These are phyloP conservation scores for Fusarium palustre DNA, from an alignment of 2,329 filamentous ascomycete genomes.

Conservation along the genomic window DNA sequence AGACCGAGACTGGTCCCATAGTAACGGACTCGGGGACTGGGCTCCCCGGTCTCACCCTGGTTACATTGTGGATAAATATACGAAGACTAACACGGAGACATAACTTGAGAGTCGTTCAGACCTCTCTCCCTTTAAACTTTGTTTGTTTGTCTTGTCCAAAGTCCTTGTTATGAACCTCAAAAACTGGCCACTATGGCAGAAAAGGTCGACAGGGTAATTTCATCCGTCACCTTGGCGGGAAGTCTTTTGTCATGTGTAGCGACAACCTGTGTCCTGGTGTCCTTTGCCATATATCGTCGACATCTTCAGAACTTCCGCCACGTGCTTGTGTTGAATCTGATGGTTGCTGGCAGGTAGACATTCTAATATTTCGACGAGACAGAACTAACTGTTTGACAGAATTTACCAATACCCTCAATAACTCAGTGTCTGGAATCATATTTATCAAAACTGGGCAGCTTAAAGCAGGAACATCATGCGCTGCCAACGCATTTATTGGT, in stretches of 20 bases:
- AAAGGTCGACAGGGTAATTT: slow-evolving; percentile 34
- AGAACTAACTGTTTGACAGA: slow-evolving; percentile 11
- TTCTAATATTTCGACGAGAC: neutral
- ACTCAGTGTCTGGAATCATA: slow-evolving; percentile 41
- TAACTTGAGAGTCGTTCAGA: neutral
- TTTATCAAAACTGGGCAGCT: slow-evolving; percentile 26
- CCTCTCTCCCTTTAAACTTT: neutral
- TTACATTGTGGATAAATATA: slow-evolving; percentile 9
- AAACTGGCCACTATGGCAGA: slow-evolving; percentile 21
- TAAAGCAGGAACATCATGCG: slow-evolving; percentile 25
- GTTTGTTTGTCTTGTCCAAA: neutral
- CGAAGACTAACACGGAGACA: neutral
- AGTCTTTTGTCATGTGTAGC: slow-evolving; percentile 39
- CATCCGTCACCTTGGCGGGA: slow-evolving; percentile 42
- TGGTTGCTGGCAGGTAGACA: slow-evolving; percentile 37
- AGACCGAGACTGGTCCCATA: slow-evolving; percentile 13
- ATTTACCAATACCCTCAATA: slow-evolving; percentile 43
- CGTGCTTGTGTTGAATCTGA: slow-evolving; percentile 40
- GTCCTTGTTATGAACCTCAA: slow-evolving; percentile 11
- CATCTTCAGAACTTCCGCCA: slow-evolving; percentile 43
- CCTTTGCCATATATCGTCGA: slow-evolving; percentile 39
- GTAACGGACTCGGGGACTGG: slow-evolving; percentile 8
- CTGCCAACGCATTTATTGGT: slow-evolving; percentile 36
- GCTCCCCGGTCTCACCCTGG: slow-evolving; percentile 17
- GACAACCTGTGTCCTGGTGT: slow-evolving; percentile 38